Evolutionary conservation across 176 grass and related monocot genomes (phyloP).

Genomic region (Ensete glaucum): DNA sequence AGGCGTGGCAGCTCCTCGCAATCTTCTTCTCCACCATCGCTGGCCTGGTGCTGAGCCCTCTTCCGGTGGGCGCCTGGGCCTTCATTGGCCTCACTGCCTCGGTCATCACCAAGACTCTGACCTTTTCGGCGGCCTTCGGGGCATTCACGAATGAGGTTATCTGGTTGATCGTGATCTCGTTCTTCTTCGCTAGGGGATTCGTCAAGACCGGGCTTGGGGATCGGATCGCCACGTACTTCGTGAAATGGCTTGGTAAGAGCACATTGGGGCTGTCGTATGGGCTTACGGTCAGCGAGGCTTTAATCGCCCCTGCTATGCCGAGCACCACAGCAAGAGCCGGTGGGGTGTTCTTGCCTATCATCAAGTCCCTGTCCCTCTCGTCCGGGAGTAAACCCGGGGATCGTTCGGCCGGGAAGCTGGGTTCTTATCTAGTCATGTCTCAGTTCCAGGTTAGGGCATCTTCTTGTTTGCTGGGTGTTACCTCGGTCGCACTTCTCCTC

Average conservation of each 20-base stretch:
- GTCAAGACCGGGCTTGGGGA: conserved; percentile 83
- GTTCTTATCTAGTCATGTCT: conserved; percentile 68
- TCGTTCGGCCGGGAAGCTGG: conserved; percentile 56
- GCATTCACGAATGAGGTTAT: conserved; percentile 96
- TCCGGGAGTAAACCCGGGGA: conserved; percentile 60
- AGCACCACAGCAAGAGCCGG: conserved; percentile 83
- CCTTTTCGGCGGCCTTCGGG: conserved; percentile 71
- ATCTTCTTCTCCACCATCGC: conserved; percentile 91
- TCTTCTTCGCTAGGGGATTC: conserved; percentile 87
- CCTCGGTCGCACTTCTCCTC: not conserved
- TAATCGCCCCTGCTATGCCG: conserved; percentile 81
- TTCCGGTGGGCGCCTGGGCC: conserved; percentile 90
- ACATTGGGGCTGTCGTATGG: conserved; percentile 82
- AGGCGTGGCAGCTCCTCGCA: conserved; percentile 92
- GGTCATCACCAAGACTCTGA: conserved; percentile 60
- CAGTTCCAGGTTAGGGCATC: conserved; percentile 56
- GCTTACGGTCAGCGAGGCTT: conserved; percentile 77
- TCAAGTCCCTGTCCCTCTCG: conserved; percentile 60
- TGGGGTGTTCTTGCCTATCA: conserved; percentile 74
- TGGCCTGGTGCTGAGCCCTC: conserved; percentile 71
- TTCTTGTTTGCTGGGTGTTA: not conserved
- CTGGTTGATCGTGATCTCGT: conserved; percentile 93
- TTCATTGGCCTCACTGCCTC: conserved; percentile 78
- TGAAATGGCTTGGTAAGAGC: conserved; percentile 75
- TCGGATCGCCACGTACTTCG: conserved; percentile 80